A percentile compares a stretch with the other conserved stretches of the same genome.
Evolutionary conservation across 495 filamentous ascomycete species (phyloP).

Genomic region (Aspergillus affinis): DNA sequence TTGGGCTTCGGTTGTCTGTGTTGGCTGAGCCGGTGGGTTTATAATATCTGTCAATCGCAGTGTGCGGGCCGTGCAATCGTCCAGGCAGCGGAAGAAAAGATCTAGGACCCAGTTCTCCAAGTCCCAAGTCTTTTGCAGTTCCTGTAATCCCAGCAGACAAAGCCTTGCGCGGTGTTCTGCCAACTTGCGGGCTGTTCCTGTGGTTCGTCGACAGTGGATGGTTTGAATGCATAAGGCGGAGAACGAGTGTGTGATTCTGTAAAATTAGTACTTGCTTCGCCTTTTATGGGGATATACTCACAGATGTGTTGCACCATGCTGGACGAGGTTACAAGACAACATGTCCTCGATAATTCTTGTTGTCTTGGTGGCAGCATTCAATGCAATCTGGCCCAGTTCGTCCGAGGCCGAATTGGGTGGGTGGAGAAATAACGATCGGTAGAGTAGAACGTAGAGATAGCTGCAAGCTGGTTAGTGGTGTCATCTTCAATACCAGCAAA

Average conservation of each 20-base stretch:
- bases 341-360: constrained; percentile 48
- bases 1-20: neutral
- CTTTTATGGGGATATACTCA: constrained; percentile 16
- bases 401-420: constrained; percentile 17
- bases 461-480: constrained; percentile 15
- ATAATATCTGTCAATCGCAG: constrained; percentile 29
- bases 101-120: constrained; percentile 48
- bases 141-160: constrained; percentile 45
- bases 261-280: neutral
- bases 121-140: constrained; percentile 50
- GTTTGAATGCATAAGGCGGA: constrained; percentile 50
- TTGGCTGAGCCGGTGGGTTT: constrained; percentile 4
- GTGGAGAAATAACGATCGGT: constrained; percentile 37
- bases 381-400: constrained; percentile 32
- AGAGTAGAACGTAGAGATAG: constrained; percentile 42
- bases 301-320: constrained; percentile 47
- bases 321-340: constrained; percentile 45
- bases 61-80: constrained; percentile 42
- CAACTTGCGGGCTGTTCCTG: constrained; percentile 39
- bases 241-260: constrained; percentile 48
- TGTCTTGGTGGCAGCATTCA: constrained; percentile 44
- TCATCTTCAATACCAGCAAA: neutral
- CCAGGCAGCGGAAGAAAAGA: constrained; percentile 46
- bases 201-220: constrained; percentile 39
- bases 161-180: constrained; percentile 49